phyloP scores from a whole-genome alignment of 352 stramenopile genomes.

The Pythium graminicola region DNA sequence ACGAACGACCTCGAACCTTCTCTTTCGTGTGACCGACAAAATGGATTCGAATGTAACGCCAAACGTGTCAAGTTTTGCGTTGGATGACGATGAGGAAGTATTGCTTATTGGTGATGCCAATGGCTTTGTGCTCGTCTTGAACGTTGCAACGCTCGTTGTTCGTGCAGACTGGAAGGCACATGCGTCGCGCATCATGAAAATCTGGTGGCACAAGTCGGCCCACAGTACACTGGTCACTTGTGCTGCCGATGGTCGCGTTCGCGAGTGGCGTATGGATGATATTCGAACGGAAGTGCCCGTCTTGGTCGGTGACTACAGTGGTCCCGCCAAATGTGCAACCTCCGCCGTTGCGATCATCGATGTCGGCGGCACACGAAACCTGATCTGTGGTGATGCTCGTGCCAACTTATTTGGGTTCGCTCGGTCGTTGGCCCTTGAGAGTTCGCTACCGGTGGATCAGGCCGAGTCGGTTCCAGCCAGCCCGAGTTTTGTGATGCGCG shows the following conservation, averaged over 20 bases:
- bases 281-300: slow-evolving; percentile 6
- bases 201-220: slow-evolving; percentile 45
- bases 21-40: slow-evolving; percentile 16
- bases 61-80: slow-evolving; percentile 23
- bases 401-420: slow-evolving; percentile 65
- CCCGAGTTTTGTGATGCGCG: slow-evolving; percentile 36
- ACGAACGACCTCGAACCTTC: not conserved
- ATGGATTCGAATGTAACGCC: not conserved
- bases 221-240: slow-evolving; percentile 51
- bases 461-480: not conserved
- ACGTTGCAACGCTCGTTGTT: slow-evolving; percentile 28
- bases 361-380: slow-evolving; percentile 31
- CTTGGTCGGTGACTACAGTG: slow-evolving; percentile 45
- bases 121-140: slow-evolving; percentile 47
- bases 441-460: not conserved
- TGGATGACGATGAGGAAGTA: slow-evolving; percentile 27
- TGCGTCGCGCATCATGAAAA: slow-evolving; percentile 55
- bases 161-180: slow-evolving; percentile 44
- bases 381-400: slow-evolving; percentile 68
- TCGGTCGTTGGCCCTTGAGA: slow-evolving; percentile 21
- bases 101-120: slow-evolving; percentile 52
- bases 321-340: slow-evolving; percentile 50
- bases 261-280: slow-evolving; percentile 41
- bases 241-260: slow-evolving; percentile 47
- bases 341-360: slow-evolving; percentile 51